These are phyloP conservation scores for Ceratopteris richardii DNA, from an alignment of 75 land plant species.

Conservation along the genomic window DNA sequence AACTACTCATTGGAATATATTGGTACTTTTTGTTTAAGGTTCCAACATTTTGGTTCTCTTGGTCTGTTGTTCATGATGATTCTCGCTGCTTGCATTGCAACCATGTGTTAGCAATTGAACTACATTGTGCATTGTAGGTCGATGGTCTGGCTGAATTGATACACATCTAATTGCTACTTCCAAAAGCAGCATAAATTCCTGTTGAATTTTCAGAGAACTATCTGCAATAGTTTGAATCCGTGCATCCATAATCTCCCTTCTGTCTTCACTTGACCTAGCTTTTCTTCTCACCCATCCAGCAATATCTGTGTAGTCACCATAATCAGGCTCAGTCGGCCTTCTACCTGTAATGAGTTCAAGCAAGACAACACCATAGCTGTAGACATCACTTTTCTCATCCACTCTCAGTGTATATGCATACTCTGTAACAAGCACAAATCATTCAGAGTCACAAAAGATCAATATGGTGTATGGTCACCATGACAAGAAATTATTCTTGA, in stretches of 20 bases:
- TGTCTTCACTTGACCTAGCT: neutral
- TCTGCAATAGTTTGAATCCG: neutral
- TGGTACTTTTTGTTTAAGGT: no score
- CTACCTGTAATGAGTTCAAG: slow-evolving; percentile 1
- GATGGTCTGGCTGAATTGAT: neutral
- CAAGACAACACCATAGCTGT: slow-evolving; percentile 1
- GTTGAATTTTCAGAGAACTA: neutral
- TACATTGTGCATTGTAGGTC: neutral
- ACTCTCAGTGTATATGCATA: slow-evolving; percentile 2
- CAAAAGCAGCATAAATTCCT: neutral
- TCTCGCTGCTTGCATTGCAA: neutral
- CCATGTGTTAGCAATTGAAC: neutral
- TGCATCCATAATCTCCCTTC: neutral
- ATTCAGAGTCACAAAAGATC: neutral
- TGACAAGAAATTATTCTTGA: neutral
- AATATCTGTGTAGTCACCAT: neutral
- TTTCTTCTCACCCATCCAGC: neutral
- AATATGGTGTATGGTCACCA: neutral
- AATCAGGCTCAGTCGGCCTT: neutral
- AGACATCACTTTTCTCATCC: neutral
- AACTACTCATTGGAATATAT: no score
- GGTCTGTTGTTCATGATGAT: no score
- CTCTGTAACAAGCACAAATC: neutral
- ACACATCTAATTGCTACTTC: neutral
- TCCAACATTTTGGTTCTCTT: no score